Evolutionary conservation across 129 eudicot genomes (phyloP), one percentile per base, ranked within the genome.

Genomic region (Cynara cardunculus): DNA sequence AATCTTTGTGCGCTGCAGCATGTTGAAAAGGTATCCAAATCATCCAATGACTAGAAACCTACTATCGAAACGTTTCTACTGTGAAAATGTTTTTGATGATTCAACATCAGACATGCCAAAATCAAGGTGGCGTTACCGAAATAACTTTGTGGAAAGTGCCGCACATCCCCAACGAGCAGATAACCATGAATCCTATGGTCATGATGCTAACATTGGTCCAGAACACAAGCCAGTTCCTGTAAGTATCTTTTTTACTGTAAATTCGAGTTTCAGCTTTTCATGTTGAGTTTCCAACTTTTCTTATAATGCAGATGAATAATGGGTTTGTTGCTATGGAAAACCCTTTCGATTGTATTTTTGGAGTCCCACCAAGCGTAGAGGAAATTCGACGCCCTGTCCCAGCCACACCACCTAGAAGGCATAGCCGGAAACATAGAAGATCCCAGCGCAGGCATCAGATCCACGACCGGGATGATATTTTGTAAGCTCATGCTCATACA

Each of bases 51-150:
- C 83, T 78, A 82, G 82, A 86, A 81, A 85, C 27, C 94, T 73
- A 14, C 49, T 90, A 79, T 86, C 97, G 14, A 92, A 89, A 80
- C 87, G 89, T 79, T 95, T 95, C 69, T 95, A 90, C 84, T 71
- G 89, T 2, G 99, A 95, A 82, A 87, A 81, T 67, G 99, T 95
- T 31, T 89, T 78, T 59, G 92, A 85, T 71, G 99, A 95, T 78
- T 72, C 94, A 53, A 79, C 91, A 21, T 56, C 77, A n/a, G 93
- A 88, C 78, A 81, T 67, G 49, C 93, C 91, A n/a, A 86, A 80
- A 69, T 39, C 85, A 85, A 86, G 93, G 79, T 95, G 91, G 93
- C 92, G 94, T 77, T 78, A 83, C 16, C 89, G 99, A 34, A 89
- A 84, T 73, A 66, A 25, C 71, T 92, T 72, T 71, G 84, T 82